These are phyloP conservation scores for Trichomonascus vanleenenianus DNA, from an alignment of 805 yeast species.

Conservation along the genomic window DNA sequence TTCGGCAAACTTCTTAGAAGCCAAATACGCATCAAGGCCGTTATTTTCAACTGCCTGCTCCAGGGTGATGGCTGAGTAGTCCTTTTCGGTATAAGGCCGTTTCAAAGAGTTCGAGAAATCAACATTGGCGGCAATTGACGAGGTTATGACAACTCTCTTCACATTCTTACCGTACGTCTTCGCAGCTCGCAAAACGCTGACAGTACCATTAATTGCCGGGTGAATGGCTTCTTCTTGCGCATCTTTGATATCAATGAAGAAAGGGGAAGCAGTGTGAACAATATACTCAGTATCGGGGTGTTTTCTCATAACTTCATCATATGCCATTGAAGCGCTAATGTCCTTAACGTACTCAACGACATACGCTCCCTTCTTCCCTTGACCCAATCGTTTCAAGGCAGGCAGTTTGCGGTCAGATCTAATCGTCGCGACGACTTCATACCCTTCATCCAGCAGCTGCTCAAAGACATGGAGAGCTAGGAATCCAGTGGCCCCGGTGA, in stretches of 20 bases:
- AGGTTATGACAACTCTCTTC: conserved; percentile 39
- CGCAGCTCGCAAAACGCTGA: conserved; percentile 35
- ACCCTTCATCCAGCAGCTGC: conserved; percentile 32
- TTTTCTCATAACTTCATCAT: conserved; percentile 37
- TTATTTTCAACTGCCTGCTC: conserved; percentile 17
- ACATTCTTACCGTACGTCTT: conserved; percentile 34
- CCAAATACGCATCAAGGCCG: conserved; percentile 21
- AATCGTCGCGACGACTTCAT: conserved; percentile 44
- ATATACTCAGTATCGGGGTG: conserved; percentile 32
- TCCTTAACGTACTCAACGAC: conserved; percentile 26
- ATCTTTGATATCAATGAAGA: conserved; percentile 29
- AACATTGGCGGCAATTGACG: conserved; percentile 45
- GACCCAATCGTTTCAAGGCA: conserved; percentile 1
- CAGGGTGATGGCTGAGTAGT: conserved; percentile 32
- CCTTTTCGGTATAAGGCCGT: conserved; percentile 25
- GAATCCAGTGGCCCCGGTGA: conserved; percentile 22
- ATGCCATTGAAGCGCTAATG: conserved; percentile 34
- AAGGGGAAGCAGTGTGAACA: conserved; percentile 37
- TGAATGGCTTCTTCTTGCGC: conserved; percentile 34
- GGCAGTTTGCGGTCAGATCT: conserved; percentile 32
- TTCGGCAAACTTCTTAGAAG: conserved; percentile 51
- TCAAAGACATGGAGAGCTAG: conserved; percentile 18
- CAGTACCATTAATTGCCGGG: conserved; percentile 44
- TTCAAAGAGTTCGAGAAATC: conserved; percentile 20
- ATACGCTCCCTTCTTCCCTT: conserved; percentile 10